Evolutionary conservation across 1,139 yeast genomes (phyloP).

Genomic region (Ogataea hybrid): DNA sequence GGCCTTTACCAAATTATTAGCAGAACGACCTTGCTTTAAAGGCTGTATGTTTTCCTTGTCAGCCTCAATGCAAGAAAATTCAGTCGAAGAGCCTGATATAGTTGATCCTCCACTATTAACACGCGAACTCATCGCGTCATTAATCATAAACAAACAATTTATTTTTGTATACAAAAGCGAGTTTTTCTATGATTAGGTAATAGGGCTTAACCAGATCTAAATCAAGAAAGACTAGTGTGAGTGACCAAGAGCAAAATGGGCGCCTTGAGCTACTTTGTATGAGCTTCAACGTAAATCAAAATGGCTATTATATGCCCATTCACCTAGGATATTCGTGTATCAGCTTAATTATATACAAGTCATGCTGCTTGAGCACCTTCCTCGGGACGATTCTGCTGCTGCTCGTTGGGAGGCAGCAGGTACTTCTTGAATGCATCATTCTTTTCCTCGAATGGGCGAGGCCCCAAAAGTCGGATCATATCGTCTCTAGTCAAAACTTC

Average conservation of each 20-base stretch:
- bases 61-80: conserved; percentile 56
- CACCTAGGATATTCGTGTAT: neutral
- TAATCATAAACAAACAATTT: conserved; percentile 6
- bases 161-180: neutral
- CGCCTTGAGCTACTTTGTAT: too few relatives aligned
- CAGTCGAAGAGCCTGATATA: conserved; percentile 43
- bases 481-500: conserved; percentile 90
- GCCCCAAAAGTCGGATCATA: conserved; percentile 82
- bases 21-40: conserved; percentile 68
- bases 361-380: conserved; percentile 20
- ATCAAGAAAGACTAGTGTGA: too few relatives aligned
- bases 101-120: conserved; percentile 8
- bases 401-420: conserved; percentile 25
- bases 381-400: conserved; percentile 20
- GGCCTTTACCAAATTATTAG: conserved; percentile 49
- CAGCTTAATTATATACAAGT: conserved; percentile 8
- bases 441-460: conserved; percentile 85
- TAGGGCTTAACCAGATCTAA: too few relatives aligned
- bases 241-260: too few relatives aligned
- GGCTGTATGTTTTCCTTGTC: conserved; percentile 85
- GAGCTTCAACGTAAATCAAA: too few relatives aligned
- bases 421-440: conserved; percentile 95
- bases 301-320: too few relatives aligned
- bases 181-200: neutral
- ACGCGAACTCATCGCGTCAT: conserved; percentile 10